phyloP scores from a whole-genome alignment of 176 grass and related monocot genomes.

The Musa schizocarpa region DNA sequence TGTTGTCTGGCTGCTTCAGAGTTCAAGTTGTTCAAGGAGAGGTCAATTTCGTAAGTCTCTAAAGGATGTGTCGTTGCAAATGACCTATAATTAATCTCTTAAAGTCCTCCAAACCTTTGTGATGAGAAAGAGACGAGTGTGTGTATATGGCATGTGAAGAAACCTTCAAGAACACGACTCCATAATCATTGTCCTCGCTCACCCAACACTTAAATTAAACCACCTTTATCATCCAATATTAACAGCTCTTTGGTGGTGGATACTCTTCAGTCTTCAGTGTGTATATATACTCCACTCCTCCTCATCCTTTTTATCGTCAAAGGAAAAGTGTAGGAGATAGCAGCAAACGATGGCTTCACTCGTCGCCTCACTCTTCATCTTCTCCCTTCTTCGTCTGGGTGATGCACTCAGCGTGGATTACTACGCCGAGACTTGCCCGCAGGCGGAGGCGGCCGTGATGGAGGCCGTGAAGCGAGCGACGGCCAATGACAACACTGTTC shows the following conservation, averaged over 20 bases:
- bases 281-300: background rate
- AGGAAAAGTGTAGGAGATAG: background rate
- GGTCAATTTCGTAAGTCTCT: too few species aligned
- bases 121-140: background rate
- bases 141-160: background rate
- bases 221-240: background rate
- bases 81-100: background rate
- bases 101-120: background rate
- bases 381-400: background rate
- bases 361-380: background rate
- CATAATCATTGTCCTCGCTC: background rate
- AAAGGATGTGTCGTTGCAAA: too few species aligned
- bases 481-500: slow-evolving; percentile 54
- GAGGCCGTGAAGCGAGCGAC: slow-evolving; percentile 51
- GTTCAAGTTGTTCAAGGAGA: too few species aligned
- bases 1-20: too few species aligned
- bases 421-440: slow-evolving; percentile 55
- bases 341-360: background rate
- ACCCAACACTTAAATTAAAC: slow-evolving; percentile 4
- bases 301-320: background rate
- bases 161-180: slow-evolving; percentile 2
- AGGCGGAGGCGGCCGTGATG: slow-evolving; percentile 43
- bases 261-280: background rate
- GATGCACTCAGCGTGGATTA: slow-evolving; percentile 56
- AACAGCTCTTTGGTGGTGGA: background rate